These are phyloP conservation scores for Fabrea salina DNA, from an alignment of 169 alveolate species.

Conservation along the genomic window DNA sequence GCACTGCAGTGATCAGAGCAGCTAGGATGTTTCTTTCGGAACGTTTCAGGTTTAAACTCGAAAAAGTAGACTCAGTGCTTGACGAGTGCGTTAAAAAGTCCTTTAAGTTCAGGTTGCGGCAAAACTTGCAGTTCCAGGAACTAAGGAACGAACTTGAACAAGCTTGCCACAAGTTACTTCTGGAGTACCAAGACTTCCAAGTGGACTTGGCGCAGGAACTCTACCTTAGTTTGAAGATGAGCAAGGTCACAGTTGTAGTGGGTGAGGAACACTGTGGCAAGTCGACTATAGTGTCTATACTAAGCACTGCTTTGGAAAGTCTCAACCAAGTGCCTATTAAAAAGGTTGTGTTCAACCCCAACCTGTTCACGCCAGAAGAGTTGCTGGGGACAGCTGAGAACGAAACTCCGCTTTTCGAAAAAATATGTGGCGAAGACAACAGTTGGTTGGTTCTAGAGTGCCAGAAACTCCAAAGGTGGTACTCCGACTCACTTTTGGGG, in stretches of 20 bases:
- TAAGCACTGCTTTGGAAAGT: conserved; percentile 24
- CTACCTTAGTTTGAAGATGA: conserved; percentile 6
- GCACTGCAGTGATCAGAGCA: not conserved
- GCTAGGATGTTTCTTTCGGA: not conserved
- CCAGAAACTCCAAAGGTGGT: conserved; percentile 7
- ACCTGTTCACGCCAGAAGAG: conserved; percentile 35
- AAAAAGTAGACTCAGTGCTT: too few species aligned
- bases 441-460: conserved; percentile 19
- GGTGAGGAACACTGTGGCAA: conserved; percentile 59
- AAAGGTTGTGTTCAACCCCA: conserved; percentile 43
- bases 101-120: not conserved
- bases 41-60: too few species aligned
- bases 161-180: not conserved
- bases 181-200: not conserved
- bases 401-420: conserved; percentile 30
- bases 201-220: conserved; percentile 3
- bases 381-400: conserved; percentile 43
- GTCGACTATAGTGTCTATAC: conserved; percentile 32
- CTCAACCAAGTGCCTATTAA: conserved; percentile 33
- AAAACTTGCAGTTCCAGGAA: not conserved
- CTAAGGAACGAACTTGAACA: conserved; percentile 28
- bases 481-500: not conserved
- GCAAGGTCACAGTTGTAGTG: conserved; percentile 41
- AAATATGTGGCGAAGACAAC: not conserved
- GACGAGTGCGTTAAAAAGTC: not conserved